Base-by-base conservation (phyloP, 441 rosid species). In the Gossypium schwendimanii region DNA sequence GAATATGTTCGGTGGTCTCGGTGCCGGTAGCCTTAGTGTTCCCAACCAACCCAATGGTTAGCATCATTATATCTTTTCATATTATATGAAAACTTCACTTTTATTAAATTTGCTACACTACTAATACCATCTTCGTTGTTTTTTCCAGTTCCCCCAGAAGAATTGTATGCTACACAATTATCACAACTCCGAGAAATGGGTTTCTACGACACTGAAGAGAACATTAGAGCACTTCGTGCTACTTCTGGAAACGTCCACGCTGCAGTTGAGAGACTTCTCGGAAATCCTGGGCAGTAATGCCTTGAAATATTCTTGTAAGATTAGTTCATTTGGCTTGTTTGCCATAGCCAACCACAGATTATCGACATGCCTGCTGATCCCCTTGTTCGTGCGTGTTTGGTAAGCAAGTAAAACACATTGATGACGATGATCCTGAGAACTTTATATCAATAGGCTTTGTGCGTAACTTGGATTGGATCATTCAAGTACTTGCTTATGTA, bases 131-230 rank as follows among this genome's bases (percentile, higher is more conserved):
- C 33, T 73, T 68, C 3, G 18, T 67, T 52, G 44, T n/a, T 24
- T 73, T 4, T 49, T 65, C 7, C 81, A 92, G 96, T 89, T 33
- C 93, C 97, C 15, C 91, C 91, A 0, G 97, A 89, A 77, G 96
- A 92, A 73, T 85, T 84, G 17, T 92, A 73, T 23, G 97, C 92
- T 6, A 90, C 94, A 4, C 97, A 92, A 77, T 78, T 92, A 76
- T 80, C 91, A 69, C 97, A 92, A 84, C 89, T 92, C 49, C 97
- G 85, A 81, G 97, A 90, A 80, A 92, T 92, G 97, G 96, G 96
- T 33, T 92, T 92, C 84, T 84, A 82, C 6, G 96, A 90, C 81
- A 89, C 88, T 10, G 87, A 88, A 80, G 96, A 90, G 85, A 92
- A 92, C 72, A 89, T 92, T 76, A 78, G 94, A 74, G 94, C 97